Evolutionary conservation across 495 filamentous ascomycete genomes (phyloP), one percentile per base, ranked within the genome.

Genomic region (Friedmanniomyces simplex): DNA sequence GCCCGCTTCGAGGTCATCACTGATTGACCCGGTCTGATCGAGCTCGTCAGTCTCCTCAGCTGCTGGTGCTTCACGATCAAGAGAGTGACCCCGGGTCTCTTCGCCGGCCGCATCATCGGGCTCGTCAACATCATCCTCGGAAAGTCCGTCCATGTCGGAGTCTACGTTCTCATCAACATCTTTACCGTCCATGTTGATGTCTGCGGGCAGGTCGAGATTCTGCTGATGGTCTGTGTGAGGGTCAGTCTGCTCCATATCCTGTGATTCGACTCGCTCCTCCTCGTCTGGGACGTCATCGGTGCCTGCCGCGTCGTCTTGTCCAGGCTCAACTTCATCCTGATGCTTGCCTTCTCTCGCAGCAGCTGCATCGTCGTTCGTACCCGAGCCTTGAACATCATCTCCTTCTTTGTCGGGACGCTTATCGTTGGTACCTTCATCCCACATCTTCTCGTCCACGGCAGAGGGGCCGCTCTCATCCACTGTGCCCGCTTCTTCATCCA

Each of bases 361-460:
- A 55, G 85, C 79, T 60, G 87, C 76, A 52, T 88, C 81, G 18
- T 84, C 75, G 50, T 82, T 76, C 52, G 77, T 59, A 25, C 11
- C 69, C 56, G 80, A 76, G 18, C 86, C 85, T 63, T 83, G 82
- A 11, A 77, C 73, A 61, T 85, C 75, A 59, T 89, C 79, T n/a
- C 82, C 86, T 60, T 88, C 77, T 50, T 89, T 86, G 47, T 96
- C 88, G 63, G 91, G 91, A 52, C 89, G 83, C 14, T 84, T 74
- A 16, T 89, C 84, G 50, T 88, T 85, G 18, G 78, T 81, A 43
- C 80, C 81, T 10, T 86, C 90, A 70, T 97, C 89, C 93, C 93
- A 98, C 75, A 96, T 85, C 74, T 96, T 97, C 72, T 98, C 93
- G 68, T 98, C 93, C 0, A 98, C 84, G 16, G 90, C 88, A 18